Evolutionary conservation across 129 eudicot genomes (phyloP).

Genomic region (Tanacetum coccineum): DNA sequence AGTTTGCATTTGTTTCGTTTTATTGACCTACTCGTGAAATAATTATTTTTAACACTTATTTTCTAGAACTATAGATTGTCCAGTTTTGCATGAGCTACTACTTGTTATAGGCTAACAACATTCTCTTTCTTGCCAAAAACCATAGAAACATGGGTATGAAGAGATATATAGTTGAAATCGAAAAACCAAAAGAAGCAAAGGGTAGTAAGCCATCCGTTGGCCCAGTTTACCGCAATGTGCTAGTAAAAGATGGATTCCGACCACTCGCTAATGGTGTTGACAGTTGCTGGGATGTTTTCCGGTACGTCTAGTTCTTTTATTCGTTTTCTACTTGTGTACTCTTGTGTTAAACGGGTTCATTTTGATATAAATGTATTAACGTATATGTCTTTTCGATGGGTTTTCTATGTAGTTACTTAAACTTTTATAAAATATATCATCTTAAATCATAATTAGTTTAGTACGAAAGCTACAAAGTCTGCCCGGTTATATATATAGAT

Average conservation of each 20-base stretch:
- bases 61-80: constrained; percentile 6
- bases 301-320: constrained; percentile 31
- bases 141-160: constrained; percentile 21
- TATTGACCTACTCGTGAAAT: background rate
- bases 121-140: constrained; percentile 5
- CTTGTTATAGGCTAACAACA: constrained; percentile 12
- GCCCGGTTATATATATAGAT: too few relatives aligned
- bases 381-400: too few relatives aligned
- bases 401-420: background rate
- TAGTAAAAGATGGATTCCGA: constrained; percentile 78
- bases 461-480: too few relatives aligned
- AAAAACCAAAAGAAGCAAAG: constrained; percentile 44
- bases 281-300: constrained; percentile 86
- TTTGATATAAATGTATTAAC: background rate
- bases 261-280: constrained; percentile 42
- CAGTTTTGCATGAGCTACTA: background rate
- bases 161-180: constrained; percentile 67
- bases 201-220: constrained; percentile 58
- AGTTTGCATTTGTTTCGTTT: too few relatives aligned
- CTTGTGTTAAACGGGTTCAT: background rate
- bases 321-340: background rate
- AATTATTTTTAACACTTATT: constrained; percentile 7
- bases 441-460: too few relatives aligned
- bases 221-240: constrained; percentile 77
- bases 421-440: too few relatives aligned